A percentile compares a stretch with the other conserved stretches of the same genome.
These are phyloP conservation scores for Yarrowia sp. DNA, from an alignment of 805 yeast species.

Conservation along the genomic window DNA sequence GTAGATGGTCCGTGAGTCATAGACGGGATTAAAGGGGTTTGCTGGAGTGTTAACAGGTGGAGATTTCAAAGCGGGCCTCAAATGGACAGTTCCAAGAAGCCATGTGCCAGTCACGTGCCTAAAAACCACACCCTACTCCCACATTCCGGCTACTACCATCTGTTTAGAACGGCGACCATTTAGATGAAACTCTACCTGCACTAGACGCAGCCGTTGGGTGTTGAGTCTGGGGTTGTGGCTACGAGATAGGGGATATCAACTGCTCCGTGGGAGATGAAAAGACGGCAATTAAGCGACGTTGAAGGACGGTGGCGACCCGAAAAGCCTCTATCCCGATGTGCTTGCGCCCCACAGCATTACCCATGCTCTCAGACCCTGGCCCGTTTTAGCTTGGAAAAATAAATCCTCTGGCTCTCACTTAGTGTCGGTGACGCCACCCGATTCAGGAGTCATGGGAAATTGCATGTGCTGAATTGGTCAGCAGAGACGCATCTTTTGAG, in stretches of 20 bases:
- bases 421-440: conserved; percentile 5
- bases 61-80: neutral
- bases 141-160: no score
- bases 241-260: conserved; percentile 10
- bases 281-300: no score
- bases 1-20: conserved; percentile 2
- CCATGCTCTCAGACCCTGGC: neutral
- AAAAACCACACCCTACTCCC: no score
- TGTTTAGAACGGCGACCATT: conserved; percentile 1
- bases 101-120: no score
- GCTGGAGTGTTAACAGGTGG: no score
- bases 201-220: conserved; percentile 31
- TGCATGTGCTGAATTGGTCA: conserved; percentile 15
- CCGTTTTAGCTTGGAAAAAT: conserved; percentile 1
- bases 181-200: conserved; percentile 28
- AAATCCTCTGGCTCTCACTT: neutral
- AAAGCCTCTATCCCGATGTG: neutral
- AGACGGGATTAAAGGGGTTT: no score
- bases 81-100: no score
- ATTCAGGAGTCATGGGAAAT: conserved; percentile 12
- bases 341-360: neutral
- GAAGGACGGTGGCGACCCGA: neutral
- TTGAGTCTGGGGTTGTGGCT: conserved; percentile 24
- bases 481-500: neutral
- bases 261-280: no score